phyloP scores from a whole-genome alignment of 78 protist species.

The Bigelowiella natans region DNA sequence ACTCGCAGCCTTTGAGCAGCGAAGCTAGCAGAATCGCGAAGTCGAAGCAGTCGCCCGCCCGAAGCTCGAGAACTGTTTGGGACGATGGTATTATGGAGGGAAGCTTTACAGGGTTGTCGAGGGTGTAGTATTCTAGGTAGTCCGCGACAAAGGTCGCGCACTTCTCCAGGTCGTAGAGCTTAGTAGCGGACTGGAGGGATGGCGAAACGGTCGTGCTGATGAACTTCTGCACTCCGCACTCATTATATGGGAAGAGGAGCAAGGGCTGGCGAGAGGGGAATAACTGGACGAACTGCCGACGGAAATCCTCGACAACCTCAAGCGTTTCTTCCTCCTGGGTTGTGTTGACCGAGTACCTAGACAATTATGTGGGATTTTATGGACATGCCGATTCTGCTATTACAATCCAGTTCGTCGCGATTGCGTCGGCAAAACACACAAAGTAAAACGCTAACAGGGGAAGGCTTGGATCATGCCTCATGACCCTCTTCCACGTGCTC shows the following conservation, averaged over 20 bases:
- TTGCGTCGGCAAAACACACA: too few relatives aligned
- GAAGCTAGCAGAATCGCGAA: constrained; percentile 40
- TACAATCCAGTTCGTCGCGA: too few relatives aligned
- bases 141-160: constrained; percentile 39
- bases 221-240: constrained; percentile 23
- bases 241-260: constrained; percentile 30
- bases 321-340: constrained; percentile 12
- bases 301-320: constrained; percentile 25
- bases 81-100: constrained; percentile 32
- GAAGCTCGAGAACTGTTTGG: constrained; percentile 19
- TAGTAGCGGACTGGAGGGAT: constrained; percentile 15
- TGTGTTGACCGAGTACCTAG: constrained; percentile 5
- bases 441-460: too few relatives aligned
- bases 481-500: too few relatives aligned
- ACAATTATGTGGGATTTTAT: background rate
- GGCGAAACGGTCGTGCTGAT: constrained; percentile 43
- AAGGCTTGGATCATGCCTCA: too few relatives aligned
- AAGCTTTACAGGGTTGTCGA: constrained; percentile 28
- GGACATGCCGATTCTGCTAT: too few relatives aligned
- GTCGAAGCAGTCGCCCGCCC: constrained; percentile 39
- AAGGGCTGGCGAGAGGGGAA: constrained; percentile 25
- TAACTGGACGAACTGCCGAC: constrained; percentile 28
- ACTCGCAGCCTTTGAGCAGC: constrained; percentile 54
- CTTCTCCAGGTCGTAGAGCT: constrained; percentile 22
- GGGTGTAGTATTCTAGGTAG: constrained; percentile 38